These are phyloP conservation scores for Trichodelitschia bisporula DNA, from an alignment of 495 filamentous ascomycete species.

Conservation along the genomic window DNA sequence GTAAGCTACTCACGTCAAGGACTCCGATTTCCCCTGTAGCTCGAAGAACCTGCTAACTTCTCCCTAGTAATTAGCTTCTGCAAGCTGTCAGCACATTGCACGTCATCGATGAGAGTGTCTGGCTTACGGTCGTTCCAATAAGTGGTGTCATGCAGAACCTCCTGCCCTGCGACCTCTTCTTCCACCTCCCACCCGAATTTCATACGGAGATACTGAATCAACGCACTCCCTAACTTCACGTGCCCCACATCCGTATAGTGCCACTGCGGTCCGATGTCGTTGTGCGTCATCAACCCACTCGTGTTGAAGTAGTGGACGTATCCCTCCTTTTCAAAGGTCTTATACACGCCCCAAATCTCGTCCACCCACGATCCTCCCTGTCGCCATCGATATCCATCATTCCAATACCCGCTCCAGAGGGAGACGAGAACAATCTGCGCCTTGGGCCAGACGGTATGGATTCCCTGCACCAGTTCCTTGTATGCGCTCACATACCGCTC, in stretches of 20 bases:
- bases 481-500: slow-evolving; percentile 29
- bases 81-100: too few species aligned
- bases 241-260: slow-evolving; percentile 45
- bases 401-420: slow-evolving; percentile 35
- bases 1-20: too few species aligned
- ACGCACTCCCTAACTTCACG: slow-evolving; percentile 39
- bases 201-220: slow-evolving; percentile 29
- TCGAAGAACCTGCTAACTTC: too few species aligned
- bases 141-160: slow-evolving; percentile 27
- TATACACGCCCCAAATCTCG: slow-evolving; percentile 27
- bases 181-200: slow-evolving; percentile 36
- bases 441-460: slow-evolving; percentile 34
- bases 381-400: slow-evolving; percentile 26
- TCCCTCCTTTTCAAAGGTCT: slow-evolving; percentile 25
- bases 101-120: too few species aligned
- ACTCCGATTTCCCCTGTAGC: too few species aligned
- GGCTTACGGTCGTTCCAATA: slow-evolving; percentile 10
- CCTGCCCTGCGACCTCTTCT: slow-evolving; percentile 29
- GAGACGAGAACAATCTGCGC: slow-evolving; percentile 40
- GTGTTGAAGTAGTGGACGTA: slow-evolving; percentile 50
- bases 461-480: slow-evolving; percentile 30
- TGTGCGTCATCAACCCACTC: slow-evolving; percentile 40
- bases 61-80: too few species aligned
- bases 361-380: slow-evolving; percentile 24
- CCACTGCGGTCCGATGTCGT: slow-evolving; percentile 34